These are phyloP conservation scores for Eurotiales sp. DNA, from an alignment of 2,329 filamentous ascomycete genomes.

Conservation along the genomic window DNA sequence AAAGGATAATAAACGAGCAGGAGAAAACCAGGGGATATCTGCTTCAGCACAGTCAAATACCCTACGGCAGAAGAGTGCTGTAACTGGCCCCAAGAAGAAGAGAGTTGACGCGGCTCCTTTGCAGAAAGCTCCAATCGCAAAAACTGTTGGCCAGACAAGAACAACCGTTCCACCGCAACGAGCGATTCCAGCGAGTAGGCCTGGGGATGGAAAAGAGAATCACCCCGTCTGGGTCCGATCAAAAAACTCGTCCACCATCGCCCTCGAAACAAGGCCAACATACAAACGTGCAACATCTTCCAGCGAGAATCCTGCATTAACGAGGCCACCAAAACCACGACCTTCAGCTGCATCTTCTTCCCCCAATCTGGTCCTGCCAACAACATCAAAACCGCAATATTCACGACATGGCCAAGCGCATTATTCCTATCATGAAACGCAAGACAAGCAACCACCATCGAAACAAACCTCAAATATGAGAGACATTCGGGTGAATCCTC, in stretches of 20 bases:
- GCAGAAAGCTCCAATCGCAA: background rate
- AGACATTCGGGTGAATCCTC: no score
- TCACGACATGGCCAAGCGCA: background rate
- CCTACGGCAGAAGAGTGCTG: background rate
- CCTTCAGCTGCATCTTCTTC: background rate
- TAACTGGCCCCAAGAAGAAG: background rate
- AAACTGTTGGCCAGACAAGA: background rate
- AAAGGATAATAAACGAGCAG: background rate
- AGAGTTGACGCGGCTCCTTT: background rate
- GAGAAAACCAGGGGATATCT: background rate
- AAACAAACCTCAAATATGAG: no score
- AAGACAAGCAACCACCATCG: no score
- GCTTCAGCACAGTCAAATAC: no score
- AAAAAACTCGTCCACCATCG: conserved; percentile 10
- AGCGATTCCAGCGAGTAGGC: background rate
- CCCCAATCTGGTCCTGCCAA: background rate
- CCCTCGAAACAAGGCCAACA: background rate
- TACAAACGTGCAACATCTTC: background rate
- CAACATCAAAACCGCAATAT: background rate
- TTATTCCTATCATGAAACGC: background rate
- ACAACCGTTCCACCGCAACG: background rate
- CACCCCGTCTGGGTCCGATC: conserved; percentile 13
- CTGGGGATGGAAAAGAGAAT: background rate
- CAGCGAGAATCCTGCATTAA: background rate
- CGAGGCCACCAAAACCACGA: background rate